Conservation (phyloP, 768 basidiomycete genomes). For the Mycena chlorophos region DNA sequence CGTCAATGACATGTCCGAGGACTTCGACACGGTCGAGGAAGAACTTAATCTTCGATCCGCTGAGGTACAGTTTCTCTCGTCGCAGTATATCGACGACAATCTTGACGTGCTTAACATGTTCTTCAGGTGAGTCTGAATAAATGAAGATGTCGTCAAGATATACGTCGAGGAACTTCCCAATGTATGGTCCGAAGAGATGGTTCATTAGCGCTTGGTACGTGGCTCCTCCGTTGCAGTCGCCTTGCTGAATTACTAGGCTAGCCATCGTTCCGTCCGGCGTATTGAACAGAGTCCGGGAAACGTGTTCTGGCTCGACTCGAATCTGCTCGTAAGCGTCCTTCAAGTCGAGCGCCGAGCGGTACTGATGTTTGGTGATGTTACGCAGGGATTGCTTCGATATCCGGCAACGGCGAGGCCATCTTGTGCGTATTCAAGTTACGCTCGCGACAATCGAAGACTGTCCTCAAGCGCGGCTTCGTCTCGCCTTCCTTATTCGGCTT, state of each 20-base stretch:
- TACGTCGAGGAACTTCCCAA: slow-evolving; percentile 36
- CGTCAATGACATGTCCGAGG: slow-evolving; percentile 34
- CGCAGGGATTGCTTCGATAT: slow-evolving; percentile 14
- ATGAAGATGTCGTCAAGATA: slow-evolving; percentile 39
- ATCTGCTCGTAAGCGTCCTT: slow-evolving; percentile 46
- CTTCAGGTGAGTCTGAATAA: slow-evolving; percentile 38
- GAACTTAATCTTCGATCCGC: slow-evolving; percentile 34
- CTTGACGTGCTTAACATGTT: slow-evolving; percentile 35
- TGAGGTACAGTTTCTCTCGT: slow-evolving; percentile 37
- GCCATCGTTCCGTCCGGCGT: slow-evolving; percentile 45
- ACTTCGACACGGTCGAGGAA: slow-evolving; percentile 30
- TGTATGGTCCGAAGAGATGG: slow-evolving; percentile 32
- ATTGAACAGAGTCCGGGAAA: slow-evolving; percentile 28
- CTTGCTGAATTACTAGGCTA: slow-evolving; percentile 34
- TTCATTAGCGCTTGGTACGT: slow-evolving; percentile 48
- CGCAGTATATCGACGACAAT: slow-evolving; percentile 34
- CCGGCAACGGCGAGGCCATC: slow-evolving; percentile 10
- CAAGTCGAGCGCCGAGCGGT: slow-evolving; percentile 32
- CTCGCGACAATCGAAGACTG: slow-evolving; percentile 18
- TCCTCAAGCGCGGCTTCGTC: slow-evolving; percentile 16
- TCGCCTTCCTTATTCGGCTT: slow-evolving; percentile 13
- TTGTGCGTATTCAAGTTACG: slow-evolving; percentile 23
- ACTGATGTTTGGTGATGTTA: slow-evolving; percentile 14
- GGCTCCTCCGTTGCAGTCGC: slow-evolving; percentile 28
- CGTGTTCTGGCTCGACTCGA: slow-evolving; percentile 28